Evolutionary conservation across 2,329 filamentous ascomycete genomes (phyloP).

Genomic region (Neonectria magnoliae): DNA sequence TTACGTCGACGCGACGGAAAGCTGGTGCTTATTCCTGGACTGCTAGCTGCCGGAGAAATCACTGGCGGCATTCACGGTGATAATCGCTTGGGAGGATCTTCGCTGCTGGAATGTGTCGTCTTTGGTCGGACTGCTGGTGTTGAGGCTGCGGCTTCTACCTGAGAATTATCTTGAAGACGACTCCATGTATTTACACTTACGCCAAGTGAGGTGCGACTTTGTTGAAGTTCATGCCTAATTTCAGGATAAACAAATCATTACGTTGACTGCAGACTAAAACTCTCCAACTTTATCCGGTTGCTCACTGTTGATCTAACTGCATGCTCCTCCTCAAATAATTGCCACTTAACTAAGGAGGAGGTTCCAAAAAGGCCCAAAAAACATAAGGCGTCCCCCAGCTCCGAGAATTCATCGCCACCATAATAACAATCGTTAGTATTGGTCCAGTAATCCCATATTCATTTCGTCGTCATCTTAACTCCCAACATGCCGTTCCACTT

Average conservation of each 20-base stretch:
- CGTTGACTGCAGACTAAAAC: not conserved
- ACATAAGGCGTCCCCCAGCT: not conserved
- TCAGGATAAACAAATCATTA: not conserved
- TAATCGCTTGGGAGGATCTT: conserved; percentile 70
- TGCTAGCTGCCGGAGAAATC: conserved; percentile 73
- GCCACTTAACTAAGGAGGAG: conserved; percentile 16
- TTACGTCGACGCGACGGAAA: conserved; percentile 50
- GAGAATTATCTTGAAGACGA: not conserved
- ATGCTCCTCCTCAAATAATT: conserved; percentile 18
- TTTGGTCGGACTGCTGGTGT: conserved; percentile 68
- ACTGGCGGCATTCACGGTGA: conserved; percentile 72
- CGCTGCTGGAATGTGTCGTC: conserved; percentile 70
- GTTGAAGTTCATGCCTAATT: not conserved
- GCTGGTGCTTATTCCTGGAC: conserved; percentile 58
- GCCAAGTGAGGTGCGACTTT: conserved; percentile 35
- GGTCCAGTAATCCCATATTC: not conserved
- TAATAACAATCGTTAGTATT: not conserved
- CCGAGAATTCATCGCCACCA: not conserved
- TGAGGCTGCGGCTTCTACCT: conserved; percentile 26
- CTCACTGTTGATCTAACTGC: conserved; percentile 2
- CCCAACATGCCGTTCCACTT: not conserved
- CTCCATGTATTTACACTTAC: conserved; percentile 26
- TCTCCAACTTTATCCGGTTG: not conserved
- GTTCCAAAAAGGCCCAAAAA: conserved; percentile 19
- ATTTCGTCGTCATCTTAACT: not conserved